phyloP scores from a whole-genome alignment of 352 stramenopile genomes.

The Phytophthora crassamura region DNA sequence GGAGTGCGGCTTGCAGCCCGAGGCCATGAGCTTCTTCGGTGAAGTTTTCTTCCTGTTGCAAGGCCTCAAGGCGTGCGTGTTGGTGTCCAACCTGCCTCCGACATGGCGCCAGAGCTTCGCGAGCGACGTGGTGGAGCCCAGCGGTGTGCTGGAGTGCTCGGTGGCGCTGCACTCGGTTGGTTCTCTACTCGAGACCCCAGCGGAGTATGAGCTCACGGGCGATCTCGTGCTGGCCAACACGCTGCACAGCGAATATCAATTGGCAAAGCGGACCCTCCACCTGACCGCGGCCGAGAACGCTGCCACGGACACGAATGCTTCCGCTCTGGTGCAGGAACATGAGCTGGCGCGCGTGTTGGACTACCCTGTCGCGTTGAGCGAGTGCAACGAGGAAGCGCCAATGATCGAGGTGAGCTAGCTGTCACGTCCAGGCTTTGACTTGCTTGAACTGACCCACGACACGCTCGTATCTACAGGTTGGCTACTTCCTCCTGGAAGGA shows the following conservation, averaged over 20 bases:
- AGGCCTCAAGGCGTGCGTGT: conserved; percentile 66
- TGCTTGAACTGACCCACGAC: neutral
- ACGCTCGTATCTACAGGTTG: conserved; percentile 42
- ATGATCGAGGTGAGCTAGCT: conserved; percentile 67
- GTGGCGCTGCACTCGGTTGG: conserved; percentile 33
- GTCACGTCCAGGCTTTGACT: neutral
- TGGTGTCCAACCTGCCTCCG: conserved; percentile 72
- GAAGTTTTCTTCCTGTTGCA: conserved; percentile 74
- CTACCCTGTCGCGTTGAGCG: conserved; percentile 72
- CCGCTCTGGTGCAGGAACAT: conserved; percentile 36
- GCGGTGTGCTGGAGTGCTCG: conserved; percentile 38
- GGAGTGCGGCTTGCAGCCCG: conserved; percentile 42
- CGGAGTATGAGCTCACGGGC: conserved; percentile 54
- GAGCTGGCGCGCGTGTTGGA: conserved; percentile 55
- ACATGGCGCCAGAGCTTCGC: conserved; percentile 55
- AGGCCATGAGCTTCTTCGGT: conserved; percentile 74
- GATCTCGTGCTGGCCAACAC: conserved; percentile 57
- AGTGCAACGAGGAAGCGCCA: conserved; percentile 43
- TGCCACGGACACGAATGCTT: neutral
- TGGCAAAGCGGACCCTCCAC: conserved; percentile 23
- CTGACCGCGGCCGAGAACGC: conserved; percentile 11
- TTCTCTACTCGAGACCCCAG: conserved; percentile 47
- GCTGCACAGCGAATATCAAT: conserved; percentile 31
- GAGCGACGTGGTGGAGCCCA: conserved; percentile 44
- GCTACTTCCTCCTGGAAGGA: conserved; percentile 50